Conservation (phyloP, 176 grass and related monocot genomes). For the Tillandsia leiboldiana region DNA sequence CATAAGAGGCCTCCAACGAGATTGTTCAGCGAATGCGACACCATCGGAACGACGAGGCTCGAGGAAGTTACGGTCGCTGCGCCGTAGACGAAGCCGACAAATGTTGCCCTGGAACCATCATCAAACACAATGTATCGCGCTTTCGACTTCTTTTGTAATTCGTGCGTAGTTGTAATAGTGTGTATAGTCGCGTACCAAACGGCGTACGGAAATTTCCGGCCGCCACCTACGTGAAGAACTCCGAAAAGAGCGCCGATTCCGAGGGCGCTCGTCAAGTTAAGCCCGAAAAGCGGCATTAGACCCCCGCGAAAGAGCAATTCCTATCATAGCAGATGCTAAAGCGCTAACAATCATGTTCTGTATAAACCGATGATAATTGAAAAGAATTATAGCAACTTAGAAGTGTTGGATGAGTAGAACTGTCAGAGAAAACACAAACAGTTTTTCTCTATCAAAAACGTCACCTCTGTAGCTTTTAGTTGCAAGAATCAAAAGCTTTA, state of each 20-base stretch:
- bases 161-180: no score
- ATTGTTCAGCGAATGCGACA: conserved; percentile 84
- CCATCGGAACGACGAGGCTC: conserved; percentile 69
- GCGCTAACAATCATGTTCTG: background rate
- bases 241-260: conserved; percentile 54
- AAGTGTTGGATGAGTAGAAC: no score
- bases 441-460: no score
- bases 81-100: conserved; percentile 83
- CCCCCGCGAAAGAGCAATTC: conserved; percentile 74
- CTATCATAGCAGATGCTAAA: conserved; percentile 25
- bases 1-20: conserved; percentile 68
- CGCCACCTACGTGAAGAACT: conserved; percentile 69
- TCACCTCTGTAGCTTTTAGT: no score
- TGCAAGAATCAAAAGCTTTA: no score
- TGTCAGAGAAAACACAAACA: no score
- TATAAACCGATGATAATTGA: background rate
- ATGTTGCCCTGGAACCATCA: conserved; percentile 56
- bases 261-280: conserved; percentile 74
- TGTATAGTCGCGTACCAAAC: conserved; percentile 39
- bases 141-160: background rate
- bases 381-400: background rate
- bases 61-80: conserved; percentile 63
- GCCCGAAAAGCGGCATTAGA: conserved; percentile 67
- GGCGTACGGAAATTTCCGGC: conserved; percentile 59
- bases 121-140: background rate